Percentiles rank a stretch among this genome's conserved stretches.
phyloP scores from a whole-genome alignment of 140 eudicot genomes.

The Erigeron philadelphicus region DNA sequence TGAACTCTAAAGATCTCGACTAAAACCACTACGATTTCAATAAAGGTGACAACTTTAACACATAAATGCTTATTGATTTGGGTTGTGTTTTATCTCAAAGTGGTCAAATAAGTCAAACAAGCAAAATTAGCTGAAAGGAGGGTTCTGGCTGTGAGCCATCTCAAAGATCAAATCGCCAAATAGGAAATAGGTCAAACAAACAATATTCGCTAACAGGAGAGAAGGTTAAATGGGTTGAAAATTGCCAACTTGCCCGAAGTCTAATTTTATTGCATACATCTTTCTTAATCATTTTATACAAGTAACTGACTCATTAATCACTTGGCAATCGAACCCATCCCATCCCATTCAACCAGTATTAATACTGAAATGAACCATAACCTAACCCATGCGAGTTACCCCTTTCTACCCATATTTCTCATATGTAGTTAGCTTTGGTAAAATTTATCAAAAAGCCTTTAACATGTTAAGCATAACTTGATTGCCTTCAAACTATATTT shows the following conservation, averaged over 20 bases:
- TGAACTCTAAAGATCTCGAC: neutral
- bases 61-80: neutral
- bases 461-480: no score
- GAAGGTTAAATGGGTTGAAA: neutral
- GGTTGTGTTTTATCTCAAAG: neutral
- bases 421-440: no score
- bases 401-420: no score
- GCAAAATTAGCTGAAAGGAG: no score
- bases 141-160: no score
- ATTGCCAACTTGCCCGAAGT: neutral
- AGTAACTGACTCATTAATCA: no score
- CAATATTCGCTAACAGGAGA: neutral
- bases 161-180: neutral
- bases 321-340: no score
- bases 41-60: neutral
- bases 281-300: neutral
- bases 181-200: neutral
- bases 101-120: neutral
- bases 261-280: conserved; percentile 3
- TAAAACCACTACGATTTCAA: neutral
- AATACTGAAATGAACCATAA: no score
- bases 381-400: no score
- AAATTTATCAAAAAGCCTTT: no score
- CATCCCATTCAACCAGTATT: no score
- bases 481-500: no score